Base-by-base conservation (phyloP, 2,329 filamentous ascomycete species). In the Microsporum audouinii region DNA sequence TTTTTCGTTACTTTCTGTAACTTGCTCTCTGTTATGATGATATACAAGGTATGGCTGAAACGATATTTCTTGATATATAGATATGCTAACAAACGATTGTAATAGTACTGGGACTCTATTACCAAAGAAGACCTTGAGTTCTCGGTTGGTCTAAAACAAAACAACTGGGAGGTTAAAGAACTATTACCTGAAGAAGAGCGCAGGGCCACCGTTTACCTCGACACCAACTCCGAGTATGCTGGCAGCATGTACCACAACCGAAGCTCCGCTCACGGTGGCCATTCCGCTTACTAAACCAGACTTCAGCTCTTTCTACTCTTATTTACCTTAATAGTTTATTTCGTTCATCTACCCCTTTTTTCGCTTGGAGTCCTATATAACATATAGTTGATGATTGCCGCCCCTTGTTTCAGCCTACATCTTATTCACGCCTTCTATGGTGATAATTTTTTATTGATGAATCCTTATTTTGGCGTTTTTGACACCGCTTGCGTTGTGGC, bases 121-220 rank as follows among this genome's bases (percentile, higher is more conserved):
- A 99, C 94, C 27, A 91, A 89, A 71, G 94, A 99, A 77, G 94
- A 99, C 73, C 86, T 99, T 66, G 94, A 99, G 73, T 99, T 99
- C 76, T 96, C 91, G 2, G 94, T 99, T 57, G 92, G 92, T 66
- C 90, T 90, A 62, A 89, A 92, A 73, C 88, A 89, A 76, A 95
- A 96, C 78, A 96, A 94, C 74, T 99, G 94, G 94, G 94, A 99
- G 72, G 88, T 97, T 71, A 97, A 97, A 78, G 92, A 97, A 65
- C 81, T 89, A 8, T 80, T 94, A 17, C 84, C 87, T 51, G 89
- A 94, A 66, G 89, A 94, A 61, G 88, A 92, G 62, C 86, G 88
- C 63, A 83, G 88, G 62, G 79, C 79, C 27, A 91, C 88, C 1
- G 75, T 88, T 53, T 94, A 91, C 73, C 78, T 81, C 53, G 87